phyloP scores from a whole-genome alignment of 805 yeast genomes.

The Zygotorulaspora sp. region DNA sequence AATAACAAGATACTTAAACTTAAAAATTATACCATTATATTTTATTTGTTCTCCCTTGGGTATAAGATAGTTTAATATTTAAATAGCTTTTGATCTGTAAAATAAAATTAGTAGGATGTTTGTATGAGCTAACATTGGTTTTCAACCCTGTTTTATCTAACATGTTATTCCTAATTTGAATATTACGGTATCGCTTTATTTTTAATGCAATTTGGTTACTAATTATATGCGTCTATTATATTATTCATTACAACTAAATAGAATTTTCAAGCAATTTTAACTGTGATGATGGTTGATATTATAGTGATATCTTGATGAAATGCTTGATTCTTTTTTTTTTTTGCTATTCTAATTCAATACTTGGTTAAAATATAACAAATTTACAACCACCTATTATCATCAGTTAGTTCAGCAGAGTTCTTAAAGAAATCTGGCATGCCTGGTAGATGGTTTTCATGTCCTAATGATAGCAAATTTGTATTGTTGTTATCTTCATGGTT shows the following conservation, averaged over 20 bases:
- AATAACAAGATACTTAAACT: no score
- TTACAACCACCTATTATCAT: slow-evolving; percentile 18
- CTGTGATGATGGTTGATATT: neutral
- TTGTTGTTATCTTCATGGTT: slow-evolving; percentile 6
- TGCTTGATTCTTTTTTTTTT: neutral
- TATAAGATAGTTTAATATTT: no score
- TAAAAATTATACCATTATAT: neutral
- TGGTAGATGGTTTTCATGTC: slow-evolving; percentile 17
- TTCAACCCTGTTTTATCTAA: no score
- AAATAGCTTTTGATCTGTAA: no score
- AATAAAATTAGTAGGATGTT: no score
- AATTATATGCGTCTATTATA: slow-evolving; percentile 1
- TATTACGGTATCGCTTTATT: no score
- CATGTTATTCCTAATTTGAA: no score
- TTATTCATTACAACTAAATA: neutral
- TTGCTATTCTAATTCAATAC: neutral
- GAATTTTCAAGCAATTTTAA: neutral
- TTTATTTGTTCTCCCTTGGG: neutral
- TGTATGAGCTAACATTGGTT: no score
- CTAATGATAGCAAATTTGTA: slow-evolving; percentile 12
- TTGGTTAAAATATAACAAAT: no score
- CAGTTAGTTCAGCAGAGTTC: slow-evolving; percentile 18
- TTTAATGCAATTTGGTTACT: no score
- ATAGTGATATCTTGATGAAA: neutral
- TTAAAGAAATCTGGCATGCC: slow-evolving; percentile 27